These are phyloP conservation scores for Paramecium tetraurelia DNA, from an alignment of 73 alveolate species.

Conservation along the genomic window DNA sequence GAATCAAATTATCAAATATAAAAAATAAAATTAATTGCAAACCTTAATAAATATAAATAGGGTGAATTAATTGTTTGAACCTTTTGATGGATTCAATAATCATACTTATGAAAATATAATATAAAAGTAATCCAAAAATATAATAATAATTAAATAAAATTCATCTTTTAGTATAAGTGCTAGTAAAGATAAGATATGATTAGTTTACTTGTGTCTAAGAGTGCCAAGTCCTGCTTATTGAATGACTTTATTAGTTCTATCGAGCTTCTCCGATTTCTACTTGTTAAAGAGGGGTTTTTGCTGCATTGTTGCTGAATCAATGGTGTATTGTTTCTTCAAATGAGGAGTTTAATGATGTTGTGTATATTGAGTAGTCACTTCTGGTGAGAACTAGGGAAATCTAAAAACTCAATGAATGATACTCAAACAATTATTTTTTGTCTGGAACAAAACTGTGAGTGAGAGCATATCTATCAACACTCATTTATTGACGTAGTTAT, in stretches of 20 bases:
- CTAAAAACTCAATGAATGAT: neutral
- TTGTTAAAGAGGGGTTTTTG: neutral
- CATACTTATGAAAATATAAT: neutral
- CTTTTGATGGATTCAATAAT: neutral
- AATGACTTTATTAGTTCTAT: neutral
- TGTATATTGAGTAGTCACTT: neutral
- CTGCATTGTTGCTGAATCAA: neutral
- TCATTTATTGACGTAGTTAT: neutral
- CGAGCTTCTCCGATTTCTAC: neutral
- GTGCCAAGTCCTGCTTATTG: neutral
- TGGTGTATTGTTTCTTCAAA: neutral
- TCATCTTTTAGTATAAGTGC: neutral
- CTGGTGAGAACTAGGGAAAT: neutral
- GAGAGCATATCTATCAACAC: slow-evolving; percentile 13
- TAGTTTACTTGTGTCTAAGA: neutral
- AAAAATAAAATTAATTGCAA: neutral
- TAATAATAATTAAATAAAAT: neutral
- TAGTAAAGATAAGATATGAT: neutral
- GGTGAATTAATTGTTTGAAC: neutral
- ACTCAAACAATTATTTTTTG: neutral
- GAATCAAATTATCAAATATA: neutral
- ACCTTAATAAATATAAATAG: neutral
- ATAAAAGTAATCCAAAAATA: neutral
- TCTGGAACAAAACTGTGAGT: neutral
- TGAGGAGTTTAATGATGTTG: neutral